These are phyloP conservation scores for Salvia rosmarinus DNA, from an alignment of 257 asterid species.

Conservation along the genomic window DNA sequence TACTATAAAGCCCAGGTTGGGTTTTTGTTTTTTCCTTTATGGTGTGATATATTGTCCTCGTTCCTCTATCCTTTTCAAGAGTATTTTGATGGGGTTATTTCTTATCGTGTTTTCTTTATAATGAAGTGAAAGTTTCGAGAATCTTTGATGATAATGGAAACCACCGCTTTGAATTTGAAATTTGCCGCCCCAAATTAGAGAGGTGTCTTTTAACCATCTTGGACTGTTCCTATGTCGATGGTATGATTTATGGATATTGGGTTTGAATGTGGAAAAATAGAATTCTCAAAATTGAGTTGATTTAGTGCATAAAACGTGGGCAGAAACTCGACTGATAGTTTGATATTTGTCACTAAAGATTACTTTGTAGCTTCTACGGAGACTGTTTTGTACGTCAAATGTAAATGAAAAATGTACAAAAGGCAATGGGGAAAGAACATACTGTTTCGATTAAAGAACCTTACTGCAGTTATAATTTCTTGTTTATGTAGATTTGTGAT, in stretches of 20 bases:
- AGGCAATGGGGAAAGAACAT: background rate
- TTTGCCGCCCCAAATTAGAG: background rate
- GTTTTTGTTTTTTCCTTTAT: background rate
- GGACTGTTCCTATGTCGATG: background rate
- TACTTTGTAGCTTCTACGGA: slow-evolving; percentile 21
- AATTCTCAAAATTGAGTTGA: slow-evolving; percentile 16
- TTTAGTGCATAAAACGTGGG: slow-evolving; percentile 26
- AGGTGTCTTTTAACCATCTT: background rate
- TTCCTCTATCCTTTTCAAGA: background rate
- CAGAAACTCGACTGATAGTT: slow-evolving; percentile 3
- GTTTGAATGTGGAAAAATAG: background rate
- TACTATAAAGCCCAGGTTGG: slow-evolving; percentile 75
- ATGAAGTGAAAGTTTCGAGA: background rate
- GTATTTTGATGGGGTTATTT: background rate
- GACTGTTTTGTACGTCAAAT: slow-evolving; percentile 4
- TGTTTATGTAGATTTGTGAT: background rate
- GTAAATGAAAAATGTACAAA: background rate
- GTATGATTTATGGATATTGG: background rate
- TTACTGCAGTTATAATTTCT: background rate
- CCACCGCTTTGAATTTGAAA: background rate
- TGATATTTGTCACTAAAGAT: slow-evolving; percentile 1
- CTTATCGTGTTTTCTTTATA: slow-evolving; percentile 1
- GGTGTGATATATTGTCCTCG: background rate
- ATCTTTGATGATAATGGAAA: background rate
- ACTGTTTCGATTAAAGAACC: background rate